Conservation (phyloP, 1,139 yeast species). For the Pichia sp. region DNA sequence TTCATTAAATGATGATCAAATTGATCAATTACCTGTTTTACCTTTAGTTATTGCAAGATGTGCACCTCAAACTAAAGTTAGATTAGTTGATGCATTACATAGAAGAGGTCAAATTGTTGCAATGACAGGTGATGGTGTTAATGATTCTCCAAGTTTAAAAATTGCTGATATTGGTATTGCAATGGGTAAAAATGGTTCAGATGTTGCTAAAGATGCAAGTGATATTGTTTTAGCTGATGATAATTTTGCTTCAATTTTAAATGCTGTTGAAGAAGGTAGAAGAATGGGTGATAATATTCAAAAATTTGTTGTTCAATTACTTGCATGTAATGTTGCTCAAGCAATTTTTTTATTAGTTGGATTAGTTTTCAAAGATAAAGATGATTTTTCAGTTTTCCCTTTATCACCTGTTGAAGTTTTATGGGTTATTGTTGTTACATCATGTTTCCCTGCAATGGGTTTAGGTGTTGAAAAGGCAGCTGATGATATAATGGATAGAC, state of each 20-base stretch:
- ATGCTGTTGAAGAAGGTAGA: constrained; percentile 78
- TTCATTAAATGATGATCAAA: constrained; percentile 49
- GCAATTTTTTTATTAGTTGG: constrained; percentile 67
- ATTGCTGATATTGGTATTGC: constrained; percentile 82
- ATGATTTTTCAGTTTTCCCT: constrained; percentile 64
- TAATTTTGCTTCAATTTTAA: constrained; percentile 68
- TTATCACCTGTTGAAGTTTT: constrained; percentile 72
- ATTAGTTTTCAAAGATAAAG: constrained; percentile 55
- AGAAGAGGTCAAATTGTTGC: constrained; percentile 66
- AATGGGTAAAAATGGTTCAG: constrained; percentile 80
- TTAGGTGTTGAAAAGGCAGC: constrained; percentile 65
- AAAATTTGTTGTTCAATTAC: constrained; percentile 71
- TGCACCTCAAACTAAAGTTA: constrained; percentile 78
- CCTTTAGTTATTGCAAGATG: constrained; percentile 81
- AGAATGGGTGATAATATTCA: constrained; percentile 77
- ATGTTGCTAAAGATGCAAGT: constrained; percentile 75
- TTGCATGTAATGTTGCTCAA: constrained; percentile 75
- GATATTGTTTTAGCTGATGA: constrained; percentile 72
- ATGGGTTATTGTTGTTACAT: constrained; percentile 73
- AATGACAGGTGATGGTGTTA: constrained; percentile 87
- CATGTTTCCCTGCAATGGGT: constrained; percentile 87
- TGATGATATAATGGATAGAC: constrained; percentile 57
- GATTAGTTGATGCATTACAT: constrained; percentile 78
- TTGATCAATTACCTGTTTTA: constrained; percentile 61
- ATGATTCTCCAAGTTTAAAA: constrained; percentile 75